Evolutionary conservation across 2,329 filamentous ascomycete genomes (phyloP).

Genomic region (Magnaporthiopsis incrustans): DNA sequence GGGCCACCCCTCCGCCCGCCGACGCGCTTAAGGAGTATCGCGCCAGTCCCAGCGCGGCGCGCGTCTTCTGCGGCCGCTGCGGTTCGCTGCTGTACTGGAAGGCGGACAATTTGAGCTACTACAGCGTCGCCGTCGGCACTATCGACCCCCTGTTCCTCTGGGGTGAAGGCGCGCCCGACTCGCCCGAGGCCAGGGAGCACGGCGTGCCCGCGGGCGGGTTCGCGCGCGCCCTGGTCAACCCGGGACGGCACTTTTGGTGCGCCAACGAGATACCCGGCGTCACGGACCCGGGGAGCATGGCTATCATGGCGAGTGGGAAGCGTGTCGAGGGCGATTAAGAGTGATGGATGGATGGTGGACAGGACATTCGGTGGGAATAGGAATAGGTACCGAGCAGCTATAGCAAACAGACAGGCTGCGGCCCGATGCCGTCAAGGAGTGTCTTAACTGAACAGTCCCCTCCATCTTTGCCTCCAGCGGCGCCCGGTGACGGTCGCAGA

Average conservation of each 20-base stretch:
- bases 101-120: constrained; percentile 17
- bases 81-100: constrained; percentile 42
- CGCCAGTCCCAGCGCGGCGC: constrained; percentile 29
- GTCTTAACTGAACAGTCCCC: too few relatives aligned
- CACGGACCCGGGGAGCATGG: constrained; percentile 26
- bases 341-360: neutral
- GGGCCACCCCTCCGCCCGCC: constrained; percentile 19
- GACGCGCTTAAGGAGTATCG: constrained; percentile 24
- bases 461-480: too few relatives aligned
- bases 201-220: constrained; percentile 19
- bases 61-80: constrained; percentile 41
- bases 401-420: too few relatives aligned
- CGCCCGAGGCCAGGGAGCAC: constrained; percentile 6
- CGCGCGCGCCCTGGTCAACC: constrained; percentile 30
- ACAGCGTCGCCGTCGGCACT: constrained; percentile 33
- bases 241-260: constrained; percentile 31
- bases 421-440: too few relatives aligned
- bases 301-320: neutral
- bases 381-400: too few relatives aligned
- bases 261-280: constrained; percentile 39
- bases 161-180: constrained; percentile 16
- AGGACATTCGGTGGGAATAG: too few relatives aligned
- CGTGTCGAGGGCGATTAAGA: neutral
- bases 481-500: too few relatives aligned
- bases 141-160: constrained; percentile 36